Conservation (phyloP, 768 basidiomycete species). For the Termitomyces sp. region DNA sequence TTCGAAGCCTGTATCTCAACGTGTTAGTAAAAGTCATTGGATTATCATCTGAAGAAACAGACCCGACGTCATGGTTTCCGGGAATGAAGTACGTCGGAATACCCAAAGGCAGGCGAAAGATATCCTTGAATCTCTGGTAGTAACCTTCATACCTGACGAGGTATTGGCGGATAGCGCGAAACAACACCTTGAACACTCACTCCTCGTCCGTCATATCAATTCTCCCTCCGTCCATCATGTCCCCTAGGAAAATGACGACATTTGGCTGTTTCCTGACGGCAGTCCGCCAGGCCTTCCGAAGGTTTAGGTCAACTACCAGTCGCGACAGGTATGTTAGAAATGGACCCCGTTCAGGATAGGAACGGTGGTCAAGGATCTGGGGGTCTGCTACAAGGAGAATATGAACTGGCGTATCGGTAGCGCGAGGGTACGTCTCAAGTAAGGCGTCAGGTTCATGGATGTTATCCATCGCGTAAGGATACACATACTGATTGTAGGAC, state of each 20-base stretch:
- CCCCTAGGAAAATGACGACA: constrained; percentile 77
- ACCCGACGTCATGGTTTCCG: constrained; percentile 92
- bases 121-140: constrained; percentile 57
- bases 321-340: constrained; percentile 56
- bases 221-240: constrained; percentile 88
- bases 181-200: constrained; percentile 40
- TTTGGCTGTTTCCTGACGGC: constrained; percentile 58
- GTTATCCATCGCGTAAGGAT: background rate
- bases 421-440: background rate
- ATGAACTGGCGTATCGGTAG: constrained; percentile 27
- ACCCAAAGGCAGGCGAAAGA: constrained; percentile 47
- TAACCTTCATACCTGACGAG: constrained; percentile 67
- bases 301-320: constrained; percentile 70
- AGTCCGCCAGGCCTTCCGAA: constrained; percentile 80
- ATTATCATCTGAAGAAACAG: constrained; percentile 12
- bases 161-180: background rate
- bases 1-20: constrained; percentile 38
- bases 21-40: background rate
- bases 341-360: constrained; percentile 58
- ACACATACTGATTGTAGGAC: constrained; percentile 22
- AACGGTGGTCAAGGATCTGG: constrained; percentile 72
- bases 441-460: background rate
- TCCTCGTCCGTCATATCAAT: constrained; percentile 55
- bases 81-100: constrained; percentile 68
- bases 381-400: constrained; percentile 86